These are phyloP conservation scores for Porpolomopsis calyptriformis DNA, from an alignment of 768 basidiomycete genomes.

Conservation along the genomic window DNA sequence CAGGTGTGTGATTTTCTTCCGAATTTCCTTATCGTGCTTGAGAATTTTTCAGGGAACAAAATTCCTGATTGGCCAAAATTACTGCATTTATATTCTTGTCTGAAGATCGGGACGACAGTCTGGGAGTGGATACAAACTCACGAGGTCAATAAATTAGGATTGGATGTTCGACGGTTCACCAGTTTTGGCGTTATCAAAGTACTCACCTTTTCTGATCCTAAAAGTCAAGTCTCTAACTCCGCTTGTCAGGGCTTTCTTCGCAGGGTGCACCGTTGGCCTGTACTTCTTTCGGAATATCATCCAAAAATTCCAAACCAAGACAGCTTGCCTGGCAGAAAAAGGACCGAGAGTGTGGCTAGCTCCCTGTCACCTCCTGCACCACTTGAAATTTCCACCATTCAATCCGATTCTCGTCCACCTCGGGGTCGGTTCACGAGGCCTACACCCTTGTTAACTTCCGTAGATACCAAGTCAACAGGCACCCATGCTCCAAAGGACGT, in stretches of 20 bases:
- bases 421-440: too few species aligned
- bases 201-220: constrained; percentile 4
- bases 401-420: neutral
- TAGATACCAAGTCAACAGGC: neutral
- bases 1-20: constrained; percentile 32
- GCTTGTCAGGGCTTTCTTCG: constrained; percentile 70
- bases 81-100: constrained; percentile 73
- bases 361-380: constrained; percentile 10
- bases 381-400: constrained; percentile 10
- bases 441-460: neutral
- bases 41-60: constrained; percentile 31
- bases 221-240: constrained; percentile 3
- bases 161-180: constrained; percentile 89
- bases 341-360: constrained; percentile 29
- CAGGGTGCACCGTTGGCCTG: constrained; percentile 87
- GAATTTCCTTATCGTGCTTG: neutral
- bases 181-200: constrained; percentile 97
- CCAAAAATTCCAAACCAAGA: constrained; percentile 14
- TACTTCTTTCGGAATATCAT: constrained; percentile 43
- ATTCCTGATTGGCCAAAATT: constrained; percentile 84
- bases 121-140: constrained; percentile 81
- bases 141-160: constrained; percentile 57
- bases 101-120: constrained; percentile 75
- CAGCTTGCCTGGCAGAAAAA: constrained; percentile 20
- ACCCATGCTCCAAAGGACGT: constrained; percentile 3